A percentile compares a stretch with the other conserved stretches of the same genome.
phyloP scores from a whole-genome alignment of 2,329 filamentous ascomycete genomes.

The Penicillium hesseltinei region DNA sequence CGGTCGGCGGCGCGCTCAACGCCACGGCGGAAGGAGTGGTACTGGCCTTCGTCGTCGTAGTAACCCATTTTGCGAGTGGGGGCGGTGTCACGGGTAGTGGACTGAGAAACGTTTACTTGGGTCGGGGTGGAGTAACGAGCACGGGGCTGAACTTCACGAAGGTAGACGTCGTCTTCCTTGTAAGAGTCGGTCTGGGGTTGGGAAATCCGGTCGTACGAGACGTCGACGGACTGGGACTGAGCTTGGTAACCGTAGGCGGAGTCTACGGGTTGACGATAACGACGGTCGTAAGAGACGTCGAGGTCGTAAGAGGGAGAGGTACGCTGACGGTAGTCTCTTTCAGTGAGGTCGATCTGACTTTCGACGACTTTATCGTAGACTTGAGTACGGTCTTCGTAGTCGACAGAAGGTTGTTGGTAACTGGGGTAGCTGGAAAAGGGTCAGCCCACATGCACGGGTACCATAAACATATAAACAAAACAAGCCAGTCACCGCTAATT shows the following conservation, averaged over 20 bases:
- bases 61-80: constrained; percentile 68
- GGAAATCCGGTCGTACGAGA: constrained; percentile 33
- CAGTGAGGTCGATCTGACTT: constrained; percentile 53
- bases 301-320: constrained; percentile 54
- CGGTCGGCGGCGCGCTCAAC: constrained; percentile 65
- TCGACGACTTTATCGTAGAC: constrained; percentile 45
- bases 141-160: constrained; percentile 32
- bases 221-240: constrained; percentile 23
- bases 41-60: constrained; percentile 75
- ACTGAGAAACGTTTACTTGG: constrained; percentile 45
- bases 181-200: constrained; percentile 33
- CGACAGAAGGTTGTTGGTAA: constrained; percentile 52
- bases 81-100: constrained; percentile 53
- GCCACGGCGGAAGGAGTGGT: constrained; percentile 72
- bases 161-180: constrained; percentile 37
- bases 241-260: constrained; percentile 25
- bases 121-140: constrained; percentile 34
- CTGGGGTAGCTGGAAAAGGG: constrained; percentile 50
- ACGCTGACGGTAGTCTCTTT: constrained; percentile 66
- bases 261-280: constrained; percentile 28
- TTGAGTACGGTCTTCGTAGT: constrained; percentile 44
- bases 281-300: constrained; percentile 43
- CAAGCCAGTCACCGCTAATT: constrained; percentile 28
- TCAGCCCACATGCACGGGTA: constrained; percentile 22
- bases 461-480: constrained; percentile 29